A percentile compares a stretch with the other conserved stretches of the same genome.
phyloP scores from a whole-genome alignment of 495 filamentous ascomycete genomes.

The Chlorociboria aeruginascens region DNA sequence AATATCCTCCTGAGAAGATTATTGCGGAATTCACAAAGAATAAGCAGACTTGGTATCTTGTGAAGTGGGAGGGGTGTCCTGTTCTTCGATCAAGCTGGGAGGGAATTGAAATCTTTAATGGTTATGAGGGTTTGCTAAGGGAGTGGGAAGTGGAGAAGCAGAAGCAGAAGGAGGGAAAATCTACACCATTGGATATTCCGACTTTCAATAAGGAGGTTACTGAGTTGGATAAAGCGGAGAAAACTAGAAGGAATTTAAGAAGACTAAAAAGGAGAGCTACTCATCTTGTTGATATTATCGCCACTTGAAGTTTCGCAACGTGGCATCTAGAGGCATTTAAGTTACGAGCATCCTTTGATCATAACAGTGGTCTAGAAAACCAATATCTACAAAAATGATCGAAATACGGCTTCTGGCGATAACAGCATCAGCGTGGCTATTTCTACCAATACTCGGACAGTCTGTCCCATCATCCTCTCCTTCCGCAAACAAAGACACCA shows the following conservation, averaged over 20 bases:
- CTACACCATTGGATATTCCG: constrained; percentile 12
- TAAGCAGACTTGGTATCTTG: constrained; percentile 15
- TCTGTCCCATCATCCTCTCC: not conserved
- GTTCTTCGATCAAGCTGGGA: constrained; percentile 19
- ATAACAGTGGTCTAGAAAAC: not conserved
- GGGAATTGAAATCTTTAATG: constrained; percentile 1
- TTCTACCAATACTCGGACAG: constrained; percentile 4
- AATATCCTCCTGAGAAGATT: constrained; percentile 15
- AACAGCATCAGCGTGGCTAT: constrained; percentile 6
- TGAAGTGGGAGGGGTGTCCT: constrained; percentile 22
- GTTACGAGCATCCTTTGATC: not conserved
- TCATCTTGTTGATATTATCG: constrained; percentile 13
- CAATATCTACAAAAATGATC: constrained; percentile 5
- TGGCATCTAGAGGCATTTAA: not conserved
- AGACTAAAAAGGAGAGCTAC: constrained; percentile 11
- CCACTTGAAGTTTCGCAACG: constrained; percentile 11
- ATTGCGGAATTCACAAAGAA: constrained; percentile 12
- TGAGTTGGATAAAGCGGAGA: constrained; percentile 11
- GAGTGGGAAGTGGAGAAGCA: constrained; percentile 14
- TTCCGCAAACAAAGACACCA: constrained; percentile 31
- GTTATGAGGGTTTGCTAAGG: constrained; percentile 7
- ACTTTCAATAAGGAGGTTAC: constrained; percentile 9
- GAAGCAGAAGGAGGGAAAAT: constrained; percentile 8
- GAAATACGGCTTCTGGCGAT: not conserved
- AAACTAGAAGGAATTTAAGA: constrained; percentile 9